A percentile compares a stretch with the other conserved stretches of the same genome.
phyloP scores from a whole-genome alignment of 176 grass and related monocot genomes.

The Oryza glaberrima region DNA sequence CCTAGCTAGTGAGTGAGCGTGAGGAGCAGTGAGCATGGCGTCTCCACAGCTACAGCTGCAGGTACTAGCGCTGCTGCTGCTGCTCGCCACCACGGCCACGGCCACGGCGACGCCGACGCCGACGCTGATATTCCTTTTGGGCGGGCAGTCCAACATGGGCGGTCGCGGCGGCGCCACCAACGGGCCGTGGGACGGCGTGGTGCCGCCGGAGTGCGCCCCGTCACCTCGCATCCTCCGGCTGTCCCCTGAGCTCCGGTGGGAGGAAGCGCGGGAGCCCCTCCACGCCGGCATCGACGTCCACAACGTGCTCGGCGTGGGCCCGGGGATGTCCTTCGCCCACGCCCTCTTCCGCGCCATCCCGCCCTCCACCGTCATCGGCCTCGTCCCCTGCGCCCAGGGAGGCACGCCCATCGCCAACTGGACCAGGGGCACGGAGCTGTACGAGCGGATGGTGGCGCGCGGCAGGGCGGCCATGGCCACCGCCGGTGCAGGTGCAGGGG shows the following conservation, averaged over 20 bases:
- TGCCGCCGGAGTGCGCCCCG: conserved; percentile 51
- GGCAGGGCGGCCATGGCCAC: conserved; percentile 8
- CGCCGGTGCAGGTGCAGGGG: background rate
- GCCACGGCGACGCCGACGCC: no score
- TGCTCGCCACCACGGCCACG: background rate
- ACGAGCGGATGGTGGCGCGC: conserved; percentile 44
- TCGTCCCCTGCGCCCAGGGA: conserved; percentile 71
- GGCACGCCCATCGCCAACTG: conserved; percentile 63
- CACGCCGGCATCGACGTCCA: conserved; percentile 67
- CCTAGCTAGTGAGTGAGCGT: no score
- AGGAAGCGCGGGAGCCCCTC: conserved; percentile 70
- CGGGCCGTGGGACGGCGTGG: conserved; percentile 54
- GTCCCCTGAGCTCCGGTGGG: conserved; percentile 46
- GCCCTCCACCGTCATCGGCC: conserved; percentile 31
- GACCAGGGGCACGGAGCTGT: conserved; percentile 46
- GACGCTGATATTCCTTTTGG: conserved; percentile 57
- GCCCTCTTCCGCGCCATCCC: conserved; percentile 3
- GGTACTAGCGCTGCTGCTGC: background rate
- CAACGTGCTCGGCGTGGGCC: conserved; percentile 55
- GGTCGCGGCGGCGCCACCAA: conserved; percentile 59
- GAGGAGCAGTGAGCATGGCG: no score
- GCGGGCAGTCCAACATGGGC: conserved; percentile 83
- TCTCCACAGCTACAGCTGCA: no score
- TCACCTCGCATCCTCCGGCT: conserved; percentile 54
- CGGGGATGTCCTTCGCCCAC: conserved; percentile 67